A percentile compares a stretch with the other conserved stretches of the same genome.
Evolutionary conservation across 176 grass and related monocot genomes (phyloP).

Genomic region (Cenchrus americanus): DNA sequence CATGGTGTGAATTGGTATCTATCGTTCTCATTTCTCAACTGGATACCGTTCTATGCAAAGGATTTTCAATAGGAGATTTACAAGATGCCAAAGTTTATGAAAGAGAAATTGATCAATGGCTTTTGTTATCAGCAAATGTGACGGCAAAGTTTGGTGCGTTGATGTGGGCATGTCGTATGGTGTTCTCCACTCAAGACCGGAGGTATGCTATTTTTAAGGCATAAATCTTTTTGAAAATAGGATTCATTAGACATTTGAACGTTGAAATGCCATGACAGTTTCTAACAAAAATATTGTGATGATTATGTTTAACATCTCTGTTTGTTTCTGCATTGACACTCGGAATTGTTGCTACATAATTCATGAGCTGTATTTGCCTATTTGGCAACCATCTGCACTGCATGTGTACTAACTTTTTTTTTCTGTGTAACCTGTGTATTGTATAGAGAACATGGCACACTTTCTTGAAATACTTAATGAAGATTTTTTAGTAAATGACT

Average conservation of each 20-base stretch:
- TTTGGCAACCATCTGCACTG: background rate
- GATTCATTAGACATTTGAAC: background rate
- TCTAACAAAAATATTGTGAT: background rate
- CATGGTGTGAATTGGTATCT: slow-evolving; percentile 80
- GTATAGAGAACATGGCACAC: background rate
- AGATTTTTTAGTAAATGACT: slow-evolving; percentile 5
- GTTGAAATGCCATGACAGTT: background rate
- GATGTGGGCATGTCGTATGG: slow-evolving; percentile 97
- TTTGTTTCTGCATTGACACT: background rate
- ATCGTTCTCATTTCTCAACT: slow-evolving; percentile 18
- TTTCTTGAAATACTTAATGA: background rate
- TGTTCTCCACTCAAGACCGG: slow-evolving; percentile 80
- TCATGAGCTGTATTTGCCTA: background rate
- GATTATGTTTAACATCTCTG: background rate
- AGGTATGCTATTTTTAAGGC: slow-evolving; percentile 52
- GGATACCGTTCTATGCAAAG: background rate
- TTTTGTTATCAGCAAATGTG: slow-evolving; percentile 71
- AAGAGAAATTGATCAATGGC: background rate
- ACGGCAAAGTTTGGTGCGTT: slow-evolving; percentile 85
- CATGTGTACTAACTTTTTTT: background rate
- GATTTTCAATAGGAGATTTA: slow-evolving; percentile 10
- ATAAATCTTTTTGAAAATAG: background rate
- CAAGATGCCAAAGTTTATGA: background rate
- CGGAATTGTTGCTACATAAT: background rate
- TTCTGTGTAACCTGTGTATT: background rate